Evolutionary conservation across 129 eudicot species (phyloP), one percentile per base, ranked within the genome.

Genomic region (Helianthus annuus): DNA sequence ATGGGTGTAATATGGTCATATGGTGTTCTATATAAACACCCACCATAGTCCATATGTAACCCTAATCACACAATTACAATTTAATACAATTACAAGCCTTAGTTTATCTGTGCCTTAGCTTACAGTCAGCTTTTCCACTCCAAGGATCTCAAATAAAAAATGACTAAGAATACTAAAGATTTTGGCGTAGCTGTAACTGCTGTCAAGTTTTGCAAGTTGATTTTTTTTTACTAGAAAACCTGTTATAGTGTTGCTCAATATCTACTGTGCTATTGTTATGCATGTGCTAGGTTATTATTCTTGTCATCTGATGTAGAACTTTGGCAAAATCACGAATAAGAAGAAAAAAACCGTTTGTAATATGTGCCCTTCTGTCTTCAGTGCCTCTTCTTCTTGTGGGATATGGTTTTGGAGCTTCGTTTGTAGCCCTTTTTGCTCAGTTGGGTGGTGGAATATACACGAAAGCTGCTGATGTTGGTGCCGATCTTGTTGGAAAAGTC

Each of bases 391-490:
- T 94, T 72, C 99, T 94, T 75, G 99, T 94, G 81, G 99, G 99
- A 69, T 95, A 95, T 48, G 99, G 99, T 66, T 91, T 95, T 85
- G 99, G 99, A 63, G 99, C 97, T 72, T 95, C 99, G 64, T 95
- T 91, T 72, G 97, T 95, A 73, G 99, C 99, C 70, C 99, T 95
- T 81, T 95, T 95, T 83, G 99, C 97, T 76, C 97, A 91, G 82
- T 71, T 95, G 85, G 99, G 99, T 83, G 99, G 99, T 79, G 99
- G 99, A 65, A 95, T 95, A 79, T 95, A 75, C 82, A 95, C 99
- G 10, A 95, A 95, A 85, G 99, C 99, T 71, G 99, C 99, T 77
- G 99, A 95, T 88, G 99, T 95, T 75, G 99, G 99, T 39, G 99
- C 99, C 69, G 99, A 95, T 74, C 99, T 95, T 81, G 99, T 95